Base-by-base conservation (phyloP, 2,329 filamentous ascomycete species). In the Aspergillus cejpii region DNA sequence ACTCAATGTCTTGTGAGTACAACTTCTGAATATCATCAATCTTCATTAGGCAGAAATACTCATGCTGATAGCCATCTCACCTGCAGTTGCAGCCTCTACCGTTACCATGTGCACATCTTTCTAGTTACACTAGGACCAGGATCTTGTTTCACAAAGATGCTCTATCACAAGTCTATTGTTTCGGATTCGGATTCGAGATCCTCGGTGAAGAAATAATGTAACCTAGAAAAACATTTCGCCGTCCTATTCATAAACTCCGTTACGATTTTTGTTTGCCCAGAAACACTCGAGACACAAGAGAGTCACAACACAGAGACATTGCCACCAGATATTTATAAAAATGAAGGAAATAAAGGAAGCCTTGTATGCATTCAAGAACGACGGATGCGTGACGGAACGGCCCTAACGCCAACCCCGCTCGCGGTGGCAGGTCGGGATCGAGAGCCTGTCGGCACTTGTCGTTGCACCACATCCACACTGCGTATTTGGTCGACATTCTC, bases 401-500 rank as follows among this genome's bases (percentile, higher is more conserved):
- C 53, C 29, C 48, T 44, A n/a, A 8, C 15, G 17, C 15, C 15
- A 8, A 20, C 31, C 31, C 43, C 46, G 34, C 43, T 47, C 15
- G 51, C 48, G 40, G 50, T 44, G 23, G 31, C 15, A 10, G 45
- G 34, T 3, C 56, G 55, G 21, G 49, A 49, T 39, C 57, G 51
- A 21, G 52, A 33, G 37, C 56, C 52, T 14, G 51, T 44, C 6
- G 56, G 52, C 27, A 51, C 44, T 43, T 53, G 54, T 38, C 58
- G 61, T 50, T 61, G 55, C 15, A 52, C 51, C 39, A 60, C 60
- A 44, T 55, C 53, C 40, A 67, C 60, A 5, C 61, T 55, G 43
- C 64, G 60, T 14, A 65, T 55, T 37, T 61, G 59, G 40, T 63
- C 61, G 19, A 63, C 59, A 34, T 60, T 61, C 29, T 54, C 56